A percentile compares a stretch with the other conserved stretches of the same genome.
Evolutionary conservation across 2,329 filamentous ascomycete genomes (phyloP).

Genomic region (Hawksworthiomyces lignivorus): DNA sequence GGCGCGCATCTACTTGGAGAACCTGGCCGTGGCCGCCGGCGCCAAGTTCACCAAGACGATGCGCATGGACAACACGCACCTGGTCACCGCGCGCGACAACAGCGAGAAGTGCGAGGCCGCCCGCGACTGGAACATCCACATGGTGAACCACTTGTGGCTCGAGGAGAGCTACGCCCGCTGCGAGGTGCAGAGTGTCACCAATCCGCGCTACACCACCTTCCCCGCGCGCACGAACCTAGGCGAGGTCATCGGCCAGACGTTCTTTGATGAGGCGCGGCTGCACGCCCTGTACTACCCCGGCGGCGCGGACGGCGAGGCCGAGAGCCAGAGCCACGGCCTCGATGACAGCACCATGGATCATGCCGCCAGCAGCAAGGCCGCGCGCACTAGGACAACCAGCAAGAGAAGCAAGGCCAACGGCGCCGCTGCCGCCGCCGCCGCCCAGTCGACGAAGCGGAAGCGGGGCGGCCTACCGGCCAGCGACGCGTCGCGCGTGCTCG

Average conservation of each 20-base stretch:
- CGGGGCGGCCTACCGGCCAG: not conserved
- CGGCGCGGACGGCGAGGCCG: conserved; percentile 26
- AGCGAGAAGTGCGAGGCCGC: conserved; percentile 94
- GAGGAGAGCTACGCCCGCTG: conserved; percentile 95
- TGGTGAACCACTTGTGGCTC: conserved; percentile 93
- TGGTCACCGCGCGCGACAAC: conserved; percentile 80
- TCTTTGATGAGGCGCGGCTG: conserved; percentile 57
- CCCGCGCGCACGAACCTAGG: conserved; percentile 83
- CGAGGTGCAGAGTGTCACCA: conserved; percentile 62
- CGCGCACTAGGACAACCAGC: no score
- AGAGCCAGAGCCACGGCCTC: no score
- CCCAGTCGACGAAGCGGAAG: conserved; percentile 1
- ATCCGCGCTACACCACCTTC: conserved; percentile 75
- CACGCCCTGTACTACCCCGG: conserved; percentile 64
- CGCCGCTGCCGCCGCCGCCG: conserved; percentile 25
- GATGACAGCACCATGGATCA: no score
- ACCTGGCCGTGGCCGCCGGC: conserved; percentile 75
- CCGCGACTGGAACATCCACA: conserved; percentile 81
- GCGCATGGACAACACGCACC: conserved; percentile 90
- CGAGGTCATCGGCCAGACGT: conserved; percentile 85
- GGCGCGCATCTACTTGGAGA: conserved; percentile 86
- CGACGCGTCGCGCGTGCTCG: conserved; percentile 4
- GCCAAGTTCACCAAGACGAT: conserved; percentile 91
- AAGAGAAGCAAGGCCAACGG: conserved; percentile 39
- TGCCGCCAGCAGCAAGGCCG: no score